Base-by-base conservation (phyloP, 1,284 basidiomycete species). In the Austropuccinia psidii region DNA sequence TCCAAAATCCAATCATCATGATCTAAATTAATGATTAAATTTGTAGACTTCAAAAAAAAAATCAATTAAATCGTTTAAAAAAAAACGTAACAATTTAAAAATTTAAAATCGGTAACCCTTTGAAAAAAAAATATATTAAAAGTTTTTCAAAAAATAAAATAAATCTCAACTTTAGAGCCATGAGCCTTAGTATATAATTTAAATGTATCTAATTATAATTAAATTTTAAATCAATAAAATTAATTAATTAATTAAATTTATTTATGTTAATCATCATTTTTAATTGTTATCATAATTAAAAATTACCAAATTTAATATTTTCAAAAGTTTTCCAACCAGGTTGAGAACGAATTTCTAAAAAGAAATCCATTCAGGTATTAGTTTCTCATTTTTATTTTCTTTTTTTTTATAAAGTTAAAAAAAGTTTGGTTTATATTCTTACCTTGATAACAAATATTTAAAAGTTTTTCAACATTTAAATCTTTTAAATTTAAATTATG, bases 121-220 rank as follows among this genome's bases (percentile, higher is more conserved):
- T 60, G 2, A 9, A 4, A 4, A 21, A 21, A n/a, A n/a, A 8
- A 19, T 5, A 24, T 3, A 60, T 33, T 33, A 33, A 24, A 21
- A n/a, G 29, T 4, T 35, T 35, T 19, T 21, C 37, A 21, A 41
- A 61, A 29, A 41, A 15, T 27, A 41, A 7, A 24, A n/a, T 37
- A 31, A 15, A 43, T 52, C 43, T 54, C 29, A 52, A 72, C 69
- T 50, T 72, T 72, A 35, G 69, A 17, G 5, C 69, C 69, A 45
- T 72, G 69, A 39, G 69, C 69, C 47, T 72, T 72, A 8, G 57
- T 72, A n/a, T 72, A 72, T 21, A 72, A 31, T 43, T 72, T 72
- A 39, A 72, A 72, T 0, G 69, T 72, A 43, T 72, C 69, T 72
- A n/a, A 41, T 45, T 37, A n/a, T 31, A 4, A 19, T 49, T 47